phyloP scores from a whole-genome alignment of 139 green algal species.

The Picochlorum sp. region DNA sequence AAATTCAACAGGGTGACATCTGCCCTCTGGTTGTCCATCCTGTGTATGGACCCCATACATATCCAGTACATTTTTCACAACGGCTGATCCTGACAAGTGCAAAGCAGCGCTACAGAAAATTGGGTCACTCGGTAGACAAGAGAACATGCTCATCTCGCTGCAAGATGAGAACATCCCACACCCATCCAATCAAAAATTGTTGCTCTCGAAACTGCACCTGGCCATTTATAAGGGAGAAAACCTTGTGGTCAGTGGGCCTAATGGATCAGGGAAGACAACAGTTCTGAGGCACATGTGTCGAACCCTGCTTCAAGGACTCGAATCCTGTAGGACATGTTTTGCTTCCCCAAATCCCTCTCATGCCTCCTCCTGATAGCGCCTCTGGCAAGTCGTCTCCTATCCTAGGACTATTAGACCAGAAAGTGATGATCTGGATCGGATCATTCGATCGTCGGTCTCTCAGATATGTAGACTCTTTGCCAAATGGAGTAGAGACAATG shows the following conservation, averaged over 20 bases:
- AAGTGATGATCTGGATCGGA: neutral
- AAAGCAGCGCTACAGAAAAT: neutral
- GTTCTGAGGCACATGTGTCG: constrained; percentile 11
- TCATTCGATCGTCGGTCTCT: constrained; percentile 34
- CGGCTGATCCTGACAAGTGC: constrained; percentile 20
- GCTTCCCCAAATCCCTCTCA: constrained; percentile 25
- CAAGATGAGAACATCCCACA: constrained; percentile 13
- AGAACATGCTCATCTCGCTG: constrained; percentile 1
- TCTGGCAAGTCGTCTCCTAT: constrained; percentile 50
- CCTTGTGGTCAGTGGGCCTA: constrained; percentile 33
- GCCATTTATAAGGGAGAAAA: neutral
- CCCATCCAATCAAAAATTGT: neutral
- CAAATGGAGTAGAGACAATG: constrained; percentile 1
- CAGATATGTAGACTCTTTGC: constrained; percentile 19
- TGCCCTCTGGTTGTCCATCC: constrained; percentile 41
- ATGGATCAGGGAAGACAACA: constrained; percentile 44
- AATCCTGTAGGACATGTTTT: too few relatives aligned
- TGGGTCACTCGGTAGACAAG: neutral
- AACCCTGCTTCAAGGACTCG: too few relatives aligned
- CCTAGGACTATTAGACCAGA: constrained; percentile 4
- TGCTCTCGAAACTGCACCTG: neutral
- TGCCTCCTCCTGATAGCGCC: constrained; percentile 24
- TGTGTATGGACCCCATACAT: constrained; percentile 18
- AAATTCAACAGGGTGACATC: constrained; percentile 13
- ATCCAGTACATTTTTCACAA: constrained; percentile 48